Conservation (phyloP, 768 basidiomycete species). For the Tricholoma hemisulphureum region DNA sequence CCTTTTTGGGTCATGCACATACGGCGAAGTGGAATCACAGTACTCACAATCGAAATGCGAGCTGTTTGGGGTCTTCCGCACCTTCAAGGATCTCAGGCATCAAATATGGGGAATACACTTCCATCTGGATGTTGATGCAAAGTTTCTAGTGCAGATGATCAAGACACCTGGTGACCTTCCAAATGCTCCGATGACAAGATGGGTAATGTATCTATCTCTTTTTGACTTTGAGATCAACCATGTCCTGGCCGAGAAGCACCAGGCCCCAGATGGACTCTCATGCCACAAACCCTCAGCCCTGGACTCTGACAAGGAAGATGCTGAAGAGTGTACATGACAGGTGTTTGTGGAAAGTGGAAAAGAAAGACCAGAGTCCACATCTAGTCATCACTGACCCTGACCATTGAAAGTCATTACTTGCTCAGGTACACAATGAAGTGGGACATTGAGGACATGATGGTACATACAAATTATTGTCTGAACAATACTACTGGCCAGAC, state of each 20-base stretch:
- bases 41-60: no score
- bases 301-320: slow-evolving; percentile 20
- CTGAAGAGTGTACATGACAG: slow-evolving; percentile 24
- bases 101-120: no score
- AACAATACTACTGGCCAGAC: slow-evolving; percentile 35
- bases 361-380: slow-evolving; percentile 15
- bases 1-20: slow-evolving; percentile 32
- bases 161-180: slow-evolving; percentile 35
- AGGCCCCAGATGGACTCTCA: slow-evolving; percentile 37
- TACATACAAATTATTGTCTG: slow-evolving; percentile 14
- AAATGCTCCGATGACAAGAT: slow-evolving; percentile 34
- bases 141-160: no score
- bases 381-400: slow-evolving; percentile 20
- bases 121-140: no score
- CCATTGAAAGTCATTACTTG: slow-evolving; percentile 15
- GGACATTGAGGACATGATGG: slow-evolving; percentile 31
- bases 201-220: slow-evolving; percentile 34
- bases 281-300: slow-evolving; percentile 5
- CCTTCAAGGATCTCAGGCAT: slow-evolving; percentile 28
- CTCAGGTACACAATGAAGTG: slow-evolving; percentile 23
- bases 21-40: slow-evolving; percentile 30
- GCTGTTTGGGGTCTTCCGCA: slow-evolving; percentile 35
- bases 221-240: slow-evolving; percentile 38
- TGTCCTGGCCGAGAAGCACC: slow-evolving; percentile 28
- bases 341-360: slow-evolving; percentile 17